Percentiles rank a stretch among this genome's conserved stretches.
Conservation (phyloP, 768 basidiomycete genomes). For the Phanerochaete sordida region DNA sequence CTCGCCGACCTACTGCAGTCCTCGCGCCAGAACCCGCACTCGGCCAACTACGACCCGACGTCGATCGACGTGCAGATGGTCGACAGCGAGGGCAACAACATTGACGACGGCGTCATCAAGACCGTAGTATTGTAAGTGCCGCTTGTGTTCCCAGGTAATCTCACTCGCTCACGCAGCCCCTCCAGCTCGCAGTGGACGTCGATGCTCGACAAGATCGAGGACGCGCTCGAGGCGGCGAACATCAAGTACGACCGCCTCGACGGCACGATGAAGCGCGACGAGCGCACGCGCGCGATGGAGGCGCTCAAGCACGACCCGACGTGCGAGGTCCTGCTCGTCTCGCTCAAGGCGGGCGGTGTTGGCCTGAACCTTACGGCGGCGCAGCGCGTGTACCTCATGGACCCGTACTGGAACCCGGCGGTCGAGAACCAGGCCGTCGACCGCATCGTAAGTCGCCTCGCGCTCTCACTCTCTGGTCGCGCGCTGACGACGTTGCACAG, state of each 20-base stretch:
- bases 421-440: slow-evolving; percentile 98
- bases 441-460: slow-evolving; percentile 69
- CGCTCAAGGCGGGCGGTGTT: slow-evolving; percentile 95
- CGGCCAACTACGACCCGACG: slow-evolving; percentile 78
- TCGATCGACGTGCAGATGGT: slow-evolving; percentile 74
- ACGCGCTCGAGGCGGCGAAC: slow-evolving; percentile 75
- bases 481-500: slow-evolving; percentile 35
- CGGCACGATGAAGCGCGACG: slow-evolving; percentile 97
- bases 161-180: too few species aligned
- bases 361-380: slow-evolving; percentile 95
- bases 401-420: slow-evolving; percentile 98
- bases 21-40: slow-evolving; percentile 83
- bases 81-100: slow-evolving; percentile 65
- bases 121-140: slow-evolving; percentile 82
- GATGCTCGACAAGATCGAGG: slow-evolving; percentile 62
- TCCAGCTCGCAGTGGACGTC: not conserved
- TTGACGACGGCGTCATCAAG: slow-evolving; percentile 75
- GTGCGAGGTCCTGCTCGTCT: slow-evolving; percentile 93
- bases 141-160: not conserved
- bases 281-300: slow-evolving; percentile 89
- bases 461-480: not conserved
- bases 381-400: slow-evolving; percentile 91
- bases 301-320: slow-evolving; percentile 84
- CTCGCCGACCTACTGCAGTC: slow-evolving; percentile 76
- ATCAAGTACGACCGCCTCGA: slow-evolving; percentile 93